These are phyloP conservation scores for Colletotrichum higginsianum DNA, from an alignment of 2,329 filamentous ascomycete species.

Conservation along the genomic window DNA sequence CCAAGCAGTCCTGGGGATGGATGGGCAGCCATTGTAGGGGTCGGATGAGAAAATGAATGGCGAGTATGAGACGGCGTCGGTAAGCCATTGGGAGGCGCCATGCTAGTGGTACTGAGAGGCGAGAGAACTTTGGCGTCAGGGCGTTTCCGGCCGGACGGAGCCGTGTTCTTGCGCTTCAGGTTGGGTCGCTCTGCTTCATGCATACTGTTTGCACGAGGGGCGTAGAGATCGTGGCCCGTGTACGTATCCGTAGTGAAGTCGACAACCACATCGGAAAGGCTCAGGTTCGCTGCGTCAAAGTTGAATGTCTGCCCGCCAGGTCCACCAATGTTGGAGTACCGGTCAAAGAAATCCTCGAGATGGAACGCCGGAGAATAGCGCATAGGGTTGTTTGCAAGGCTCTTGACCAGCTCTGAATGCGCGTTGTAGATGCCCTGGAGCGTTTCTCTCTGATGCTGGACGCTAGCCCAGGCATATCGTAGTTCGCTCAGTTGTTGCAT, in stretches of 20 bases:
- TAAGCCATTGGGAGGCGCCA: constrained; percentile 48
- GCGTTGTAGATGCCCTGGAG: constrained; percentile 83
- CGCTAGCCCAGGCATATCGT: constrained; percentile 81
- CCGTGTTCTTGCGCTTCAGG: constrained; percentile 66
- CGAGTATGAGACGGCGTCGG: constrained; percentile 53
- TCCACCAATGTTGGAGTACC: constrained; percentile 74
- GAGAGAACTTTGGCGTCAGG: constrained; percentile 56
- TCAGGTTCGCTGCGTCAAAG: constrained; percentile 83
- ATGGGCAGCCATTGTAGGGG: constrained; percentile 53
- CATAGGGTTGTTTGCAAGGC: constrained; percentile 76
- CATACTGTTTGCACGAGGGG: constrained; percentile 53
- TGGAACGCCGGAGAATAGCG: constrained; percentile 85
- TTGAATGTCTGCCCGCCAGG: constrained; percentile 71
- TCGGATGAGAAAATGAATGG: constrained; percentile 54
- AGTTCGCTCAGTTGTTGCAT: constrained; percentile 86
- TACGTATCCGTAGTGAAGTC: constrained; percentile 73
- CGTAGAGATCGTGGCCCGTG: constrained; percentile 63
- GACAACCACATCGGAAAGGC: constrained; percentile 75
- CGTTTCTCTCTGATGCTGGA: constrained; percentile 85
- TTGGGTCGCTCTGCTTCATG: constrained; percentile 54
- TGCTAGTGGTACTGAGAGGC: constrained; percentile 51
- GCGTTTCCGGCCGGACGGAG: constrained; percentile 55
- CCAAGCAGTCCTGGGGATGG: constrained; percentile 57
- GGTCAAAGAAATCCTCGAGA: constrained; percentile 88
- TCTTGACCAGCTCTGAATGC: constrained; percentile 86